Evolutionary conservation across 2,329 filamentous ascomycete genomes (phyloP), one percentile per base, ranked within the genome.

Genomic region (Aureobasidium sp.): DNA sequence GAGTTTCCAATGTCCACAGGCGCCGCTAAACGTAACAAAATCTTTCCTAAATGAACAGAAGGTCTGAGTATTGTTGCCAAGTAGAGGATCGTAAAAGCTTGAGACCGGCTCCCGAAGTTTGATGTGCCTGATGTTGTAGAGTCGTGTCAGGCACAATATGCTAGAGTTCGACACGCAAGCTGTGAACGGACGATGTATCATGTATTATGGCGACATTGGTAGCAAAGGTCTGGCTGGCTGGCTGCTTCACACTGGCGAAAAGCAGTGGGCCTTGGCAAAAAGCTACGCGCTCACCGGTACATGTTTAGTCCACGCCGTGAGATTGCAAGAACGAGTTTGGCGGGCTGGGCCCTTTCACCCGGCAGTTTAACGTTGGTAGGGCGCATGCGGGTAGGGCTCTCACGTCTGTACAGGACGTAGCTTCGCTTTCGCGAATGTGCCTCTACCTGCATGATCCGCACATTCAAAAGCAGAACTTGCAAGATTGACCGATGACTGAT

Each of bases 291-390:
- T 7, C 47, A 55, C 51, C 27, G 51, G 36, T 5, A 55, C 27
- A 15, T 44, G 22, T 5, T 42, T 25, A 47, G 55, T 58, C 20
- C 47, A 58, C 41, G 55, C n/a, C 31, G 41, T 8, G 42, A 47
- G n/a, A 58, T 58, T 47, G 55, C 29, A 45, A 47, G 41, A 57
- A 58, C 55, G 42, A 58, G 11, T 45, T 58, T 58, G 41, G 27
- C 29, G 31, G 25, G 37, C 29, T 34, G 6, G 20, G 4, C 41
- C 55, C 29, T 29, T 44, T 20, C 2, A 25, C 2, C 25, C 55
- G 31, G 55, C 55, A 58, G 27, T 44, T 22, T 2, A n/a, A 44
- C 52, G 27, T 34, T 34, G 9, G n/a, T 9, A 15, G 47, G 47
- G 29, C 29, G 47, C 47, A 49, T 22, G 27, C 52, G 52, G 52